Evolutionary conservation across 225 moss, liverwort and hornwort genomes (phyloP), one percentile per base, ranked within the genome.

Genomic region (Physcomitrellopsis africana): DNA sequence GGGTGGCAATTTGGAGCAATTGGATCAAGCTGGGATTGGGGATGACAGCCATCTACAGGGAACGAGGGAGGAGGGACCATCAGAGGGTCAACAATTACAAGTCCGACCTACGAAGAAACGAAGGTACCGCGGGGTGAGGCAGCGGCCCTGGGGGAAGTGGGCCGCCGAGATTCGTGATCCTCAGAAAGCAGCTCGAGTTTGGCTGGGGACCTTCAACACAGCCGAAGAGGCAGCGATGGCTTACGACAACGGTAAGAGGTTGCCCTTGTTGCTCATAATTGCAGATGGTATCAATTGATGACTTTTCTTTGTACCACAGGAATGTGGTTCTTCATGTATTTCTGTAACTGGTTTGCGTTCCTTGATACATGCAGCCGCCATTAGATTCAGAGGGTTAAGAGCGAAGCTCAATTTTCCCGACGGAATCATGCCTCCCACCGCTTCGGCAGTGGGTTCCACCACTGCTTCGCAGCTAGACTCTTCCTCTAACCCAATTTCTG

Each of bases 111-210:
- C 68, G 3, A 86, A 82, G 79, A 79, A 76, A 57, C 76, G 82
- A 15, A 70, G 92, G 24, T 94, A 76, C 53, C 83, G 94, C 18
- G 94, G 94, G 61, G 94, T 94, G 53, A 75, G 94, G 74, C 94
- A 93, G 62, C 82, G 93, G 51, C 93, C 93, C 0, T 93, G 93
- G 93, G 93, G 94, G 3, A 94, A 94, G 76, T 94, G 94, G 94
- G 94, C 94, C 2, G 94, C 94, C 3, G 94, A 94, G 61, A 94
- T 94, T 17, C 92, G 94, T 0, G 94, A 94, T 32, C 94, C 94
- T 3, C 89, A 90, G 48, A 94, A 94, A 73, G 94, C 94, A 73
- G 92, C 94, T 4, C 79, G 94, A 27, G 92, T 92, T 7, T 94
- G 94, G 94, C 81, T 94, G 0, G 94, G 94, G 16, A 94, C 94